phyloP scores from a whole-genome alignment of 2,329 filamentous ascomycete genomes.

The Penicillium italicum region DNA sequence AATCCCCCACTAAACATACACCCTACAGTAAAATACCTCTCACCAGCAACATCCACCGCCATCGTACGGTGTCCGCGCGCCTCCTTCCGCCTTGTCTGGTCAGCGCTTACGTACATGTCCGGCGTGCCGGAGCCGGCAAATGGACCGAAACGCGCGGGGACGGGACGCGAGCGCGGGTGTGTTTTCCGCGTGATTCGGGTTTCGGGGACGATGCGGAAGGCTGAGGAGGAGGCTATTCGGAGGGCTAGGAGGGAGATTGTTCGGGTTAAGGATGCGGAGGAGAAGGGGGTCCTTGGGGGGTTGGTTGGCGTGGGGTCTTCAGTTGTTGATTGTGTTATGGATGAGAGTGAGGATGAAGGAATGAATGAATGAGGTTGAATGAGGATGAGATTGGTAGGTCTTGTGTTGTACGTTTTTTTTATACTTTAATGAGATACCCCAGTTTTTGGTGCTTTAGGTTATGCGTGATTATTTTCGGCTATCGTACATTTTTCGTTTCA shows the following conservation, averaged over 20 bases:
- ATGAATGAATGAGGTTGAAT: conserved; percentile 36
- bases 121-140: conserved; percentile 53
- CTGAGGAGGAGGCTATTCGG: conserved; percentile 82
- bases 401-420: not conserved
- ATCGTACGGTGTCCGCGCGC: conserved; percentile 80
- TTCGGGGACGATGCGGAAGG: conserved; percentile 88
- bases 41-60: conserved; percentile 85
- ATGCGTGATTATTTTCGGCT: not conserved
- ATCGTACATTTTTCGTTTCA: conserved; percentile 19
- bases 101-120: conserved; percentile 77
- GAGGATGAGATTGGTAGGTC: not conserved
- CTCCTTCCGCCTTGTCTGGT: conserved; percentile 85
- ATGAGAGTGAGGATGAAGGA: conserved; percentile 47
- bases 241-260: conserved; percentile 70
- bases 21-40: conserved; percentile 80
- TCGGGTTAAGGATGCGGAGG: conserved; percentile 56
- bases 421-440: conserved; percentile 10
- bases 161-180: conserved; percentile 50
- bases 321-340: conserved; percentile 47
- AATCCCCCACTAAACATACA: not conserved
- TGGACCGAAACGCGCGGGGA: conserved; percentile 19
- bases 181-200: conserved; percentile 82
- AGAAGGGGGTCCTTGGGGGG: conserved; percentile 43
- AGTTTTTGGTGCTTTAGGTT: not conserved
- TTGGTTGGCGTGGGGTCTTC: conserved; percentile 28